Percentiles rank a stretch among this genome's conserved stretches.
phyloP scores from a whole-genome alignment of 208 protist species.

The Crithidia bombi region DNA sequence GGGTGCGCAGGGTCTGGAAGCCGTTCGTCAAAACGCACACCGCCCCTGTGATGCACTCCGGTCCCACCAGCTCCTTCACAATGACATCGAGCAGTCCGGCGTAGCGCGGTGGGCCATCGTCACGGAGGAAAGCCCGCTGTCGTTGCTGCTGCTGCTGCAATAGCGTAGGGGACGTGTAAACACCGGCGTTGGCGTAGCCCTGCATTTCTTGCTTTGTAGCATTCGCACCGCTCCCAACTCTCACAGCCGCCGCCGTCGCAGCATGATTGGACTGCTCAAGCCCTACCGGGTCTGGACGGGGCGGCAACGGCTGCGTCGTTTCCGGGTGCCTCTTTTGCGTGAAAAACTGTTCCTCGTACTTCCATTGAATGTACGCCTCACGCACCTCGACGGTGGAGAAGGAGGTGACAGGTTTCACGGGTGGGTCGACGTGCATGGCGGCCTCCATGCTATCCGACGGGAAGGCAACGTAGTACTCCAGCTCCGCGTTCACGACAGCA shows the following conservation, averaged over 20 bases:
- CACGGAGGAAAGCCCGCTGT: constrained; percentile 17
- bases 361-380: constrained; percentile 59
- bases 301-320: constrained; percentile 8
- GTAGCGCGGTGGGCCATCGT: constrained; percentile 59
- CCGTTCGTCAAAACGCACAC: constrained; percentile 74
- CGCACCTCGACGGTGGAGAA: constrained; percentile 46
- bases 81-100: constrained; percentile 52
- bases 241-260: neutral
- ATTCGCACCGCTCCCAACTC: neutral
- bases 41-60: constrained; percentile 35
- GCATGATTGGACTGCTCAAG: constrained; percentile 14
- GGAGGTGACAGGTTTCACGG: constrained; percentile 41
- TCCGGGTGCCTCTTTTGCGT: constrained; percentile 36
- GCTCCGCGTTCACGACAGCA: constrained; percentile 54
- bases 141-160: constrained; percentile 1
- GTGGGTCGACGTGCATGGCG: constrained; percentile 22
- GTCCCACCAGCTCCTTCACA: constrained; percentile 59
- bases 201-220: neutral
- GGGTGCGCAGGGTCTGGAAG: constrained; percentile 72
- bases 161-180: neutral
- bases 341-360: constrained; percentile 70
- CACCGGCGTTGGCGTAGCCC: constrained; percentile 4
- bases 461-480: constrained; percentile 62
- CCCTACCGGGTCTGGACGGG: constrained; percentile 31
- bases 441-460: constrained; percentile 37